phyloP scores from a whole-genome alignment of 768 basidiomycete genomes.

The Calocera cornea region DNA sequence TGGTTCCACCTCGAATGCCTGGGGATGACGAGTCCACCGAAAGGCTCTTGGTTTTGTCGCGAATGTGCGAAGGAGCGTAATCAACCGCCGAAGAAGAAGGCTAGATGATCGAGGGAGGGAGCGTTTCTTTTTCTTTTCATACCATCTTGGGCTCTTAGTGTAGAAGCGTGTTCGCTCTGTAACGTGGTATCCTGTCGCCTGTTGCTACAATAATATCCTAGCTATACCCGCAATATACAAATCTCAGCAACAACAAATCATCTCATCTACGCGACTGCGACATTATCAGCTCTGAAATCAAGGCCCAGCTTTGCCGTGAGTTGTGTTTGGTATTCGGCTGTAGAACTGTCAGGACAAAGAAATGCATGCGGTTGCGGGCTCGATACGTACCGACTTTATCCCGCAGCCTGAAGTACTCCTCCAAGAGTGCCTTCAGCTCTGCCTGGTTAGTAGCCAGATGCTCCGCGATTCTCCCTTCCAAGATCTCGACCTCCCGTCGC shows the following conservation, averaged over 20 bases:
- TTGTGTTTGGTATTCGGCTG: neutral
- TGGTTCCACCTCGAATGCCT: conserved; percentile 9
- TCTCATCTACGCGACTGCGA: neutral
- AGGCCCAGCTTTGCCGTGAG: neutral
- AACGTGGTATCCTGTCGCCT: neutral
- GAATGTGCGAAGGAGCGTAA: conserved; percentile 7
- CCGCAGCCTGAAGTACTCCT: conserved; percentile 71
- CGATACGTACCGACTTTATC: conserved; percentile 50
- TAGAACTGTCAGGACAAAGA: neutral
- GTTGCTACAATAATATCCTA: conserved; percentile 2
- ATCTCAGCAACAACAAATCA: neutral
- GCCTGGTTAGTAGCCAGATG: conserved; percentile 59
- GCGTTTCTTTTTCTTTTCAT: neutral
- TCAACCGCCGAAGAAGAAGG: conserved; percentile 5
- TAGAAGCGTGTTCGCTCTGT: neutral
- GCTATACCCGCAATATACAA: neutral
- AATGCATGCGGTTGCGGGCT: neutral
- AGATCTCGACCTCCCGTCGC: conserved; percentile 47
- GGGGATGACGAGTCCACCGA: conserved; percentile 1
- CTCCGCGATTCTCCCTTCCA: conserved; percentile 50
- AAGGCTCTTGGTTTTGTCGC: conserved; percentile 5
- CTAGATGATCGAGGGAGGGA: neutral
- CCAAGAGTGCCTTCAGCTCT: conserved; percentile 67
- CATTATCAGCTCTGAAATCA: neutral
- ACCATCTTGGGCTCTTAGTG: neutral